Conservation (phyloP, 2,329 filamentous ascomycete genomes). For the Amauroascus niger region DNA sequence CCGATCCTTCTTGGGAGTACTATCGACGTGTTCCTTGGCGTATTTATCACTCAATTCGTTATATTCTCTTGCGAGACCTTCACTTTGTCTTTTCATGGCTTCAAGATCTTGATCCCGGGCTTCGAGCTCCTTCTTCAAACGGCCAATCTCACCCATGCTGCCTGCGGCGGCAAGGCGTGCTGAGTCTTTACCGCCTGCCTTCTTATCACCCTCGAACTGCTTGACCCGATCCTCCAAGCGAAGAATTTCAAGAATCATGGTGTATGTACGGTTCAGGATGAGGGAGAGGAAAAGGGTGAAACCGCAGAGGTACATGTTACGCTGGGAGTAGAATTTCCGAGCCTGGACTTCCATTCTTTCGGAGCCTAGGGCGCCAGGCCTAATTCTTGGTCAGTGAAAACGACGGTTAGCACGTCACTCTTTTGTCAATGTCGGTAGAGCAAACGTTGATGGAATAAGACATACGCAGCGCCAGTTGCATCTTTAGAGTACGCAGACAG, state of each 20-base stretch:
- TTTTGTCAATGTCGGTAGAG: no score
- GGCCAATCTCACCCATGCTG: conserved; percentile 61
- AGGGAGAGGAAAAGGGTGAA: conserved; percentile 98
- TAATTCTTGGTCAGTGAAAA: conserved; percentile 26
- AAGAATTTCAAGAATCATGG: conserved; percentile 87
- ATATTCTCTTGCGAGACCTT: conserved; percentile 76
- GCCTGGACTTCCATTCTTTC: conserved; percentile 98
- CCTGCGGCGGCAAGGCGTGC: conserved; percentile 64
- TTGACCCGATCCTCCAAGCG: conserved; percentile 87
- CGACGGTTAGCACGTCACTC: conserved; percentile 10
- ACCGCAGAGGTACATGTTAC: conserved; percentile 99
- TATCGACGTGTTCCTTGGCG: conserved; percentile 41
- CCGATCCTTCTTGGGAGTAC: conserved; percentile 47
- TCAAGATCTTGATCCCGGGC: conserved; percentile 75
- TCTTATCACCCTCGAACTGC: conserved; percentile 60
- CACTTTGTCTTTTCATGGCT: conserved; percentile 84
- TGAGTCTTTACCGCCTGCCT: conserved; percentile 54
- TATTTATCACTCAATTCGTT: conserved; percentile 76
- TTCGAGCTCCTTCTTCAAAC: conserved; percentile 60
- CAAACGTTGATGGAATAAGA: conserved; percentile 9
- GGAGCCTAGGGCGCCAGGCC: conserved; percentile 67
- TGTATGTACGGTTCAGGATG: conserved; percentile 96
- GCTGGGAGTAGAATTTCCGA: conserved; percentile 99
- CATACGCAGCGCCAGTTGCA: conserved; percentile 44
- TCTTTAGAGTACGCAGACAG: conserved; percentile 62